These are phyloP conservation scores for Piedraia hortae DNA, from an alignment of 2,329 filamentous ascomycete genomes.

Conservation along the genomic window DNA sequence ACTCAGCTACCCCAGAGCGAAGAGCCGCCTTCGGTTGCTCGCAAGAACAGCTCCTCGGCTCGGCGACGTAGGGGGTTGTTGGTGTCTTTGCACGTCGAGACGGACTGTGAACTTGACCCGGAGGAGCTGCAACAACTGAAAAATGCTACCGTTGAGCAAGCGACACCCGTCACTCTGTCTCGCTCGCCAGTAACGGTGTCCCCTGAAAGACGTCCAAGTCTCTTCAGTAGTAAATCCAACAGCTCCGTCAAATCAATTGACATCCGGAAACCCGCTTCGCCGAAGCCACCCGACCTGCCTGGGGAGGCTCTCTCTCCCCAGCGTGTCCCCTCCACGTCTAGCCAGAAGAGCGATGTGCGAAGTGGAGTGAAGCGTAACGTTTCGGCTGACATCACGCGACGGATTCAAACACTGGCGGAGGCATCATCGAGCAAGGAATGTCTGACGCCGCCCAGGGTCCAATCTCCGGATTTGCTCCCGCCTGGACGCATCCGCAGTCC, in stretches of 20 bases:
- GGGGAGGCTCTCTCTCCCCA: background rate
- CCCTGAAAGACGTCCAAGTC: slow-evolving; percentile 12
- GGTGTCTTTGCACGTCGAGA: slow-evolving; percentile 15
- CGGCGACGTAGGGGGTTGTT: slow-evolving; percentile 16
- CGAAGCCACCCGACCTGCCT: background rate
- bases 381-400: slow-evolving; percentile 71
- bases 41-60: slow-evolving; percentile 8
- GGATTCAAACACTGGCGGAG: slow-evolving; percentile 80
- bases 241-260: slow-evolving; percentile 6
- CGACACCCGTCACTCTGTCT: slow-evolving; percentile 49
- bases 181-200: slow-evolving; percentile 54
- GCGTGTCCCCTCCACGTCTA: slow-evolving; percentile 1
- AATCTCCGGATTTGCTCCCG: slow-evolving; percentile 1
- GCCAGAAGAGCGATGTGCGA: slow-evolving; percentile 11
- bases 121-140: slow-evolving; percentile 62
- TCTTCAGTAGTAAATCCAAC: slow-evolving; percentile 5
- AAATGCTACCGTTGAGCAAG: slow-evolving; percentile 55
- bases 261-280: slow-evolving; percentile 5
- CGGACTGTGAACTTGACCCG: slow-evolving; percentile 26
- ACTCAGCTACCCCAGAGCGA: background rate
- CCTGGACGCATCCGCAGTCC: slow-evolving; percentile 2
- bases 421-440: slow-evolving; percentile 16
- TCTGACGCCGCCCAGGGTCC: slow-evolving; percentile 2
- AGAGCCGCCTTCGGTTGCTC: slow-evolving; percentile 1
- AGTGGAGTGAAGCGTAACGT: slow-evolving; percentile 38